A percentile compares a stretch with the other conserved stretches of the same genome.
phyloP scores from a whole-genome alignment of 2,329 filamentous ascomycete species.

The Gnomoniopsis sp. region DNA sequence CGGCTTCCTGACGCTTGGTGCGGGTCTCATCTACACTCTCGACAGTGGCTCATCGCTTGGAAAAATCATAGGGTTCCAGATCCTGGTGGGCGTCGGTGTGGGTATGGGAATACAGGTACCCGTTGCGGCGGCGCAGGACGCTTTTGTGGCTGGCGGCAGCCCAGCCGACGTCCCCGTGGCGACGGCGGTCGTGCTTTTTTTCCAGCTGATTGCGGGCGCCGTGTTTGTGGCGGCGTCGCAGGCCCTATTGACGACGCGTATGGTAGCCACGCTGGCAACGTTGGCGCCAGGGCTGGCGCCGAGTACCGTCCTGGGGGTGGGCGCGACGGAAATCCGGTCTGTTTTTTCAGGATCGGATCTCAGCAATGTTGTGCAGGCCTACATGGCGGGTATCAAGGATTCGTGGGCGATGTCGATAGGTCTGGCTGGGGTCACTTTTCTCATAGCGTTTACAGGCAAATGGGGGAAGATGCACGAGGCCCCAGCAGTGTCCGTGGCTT shows the following conservation, averaged over 20 bases:
- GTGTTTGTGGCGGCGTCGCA: slow-evolving; percentile 42
- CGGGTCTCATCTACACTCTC: slow-evolving; percentile 32
- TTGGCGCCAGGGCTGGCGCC: slow-evolving; percentile 27
- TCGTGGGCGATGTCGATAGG: neutral
- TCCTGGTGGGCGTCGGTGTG: slow-evolving; percentile 10
- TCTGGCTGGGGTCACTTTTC: neutral
- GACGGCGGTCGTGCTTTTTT: slow-evolving; percentile 3
- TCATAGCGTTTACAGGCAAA: neutral
- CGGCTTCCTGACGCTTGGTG: slow-evolving; percentile 29
- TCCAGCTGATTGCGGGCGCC: slow-evolving; percentile 43
- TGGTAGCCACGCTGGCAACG: slow-evolving; percentile 25
- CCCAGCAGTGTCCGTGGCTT: too few species aligned
- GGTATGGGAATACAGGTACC: neutral
- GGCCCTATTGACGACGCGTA: slow-evolving; percentile 33
- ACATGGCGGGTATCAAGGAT: slow-evolving; percentile 35
- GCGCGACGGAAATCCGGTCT: slow-evolving; percentile 47
- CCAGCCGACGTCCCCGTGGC: neutral
- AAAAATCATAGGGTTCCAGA: slow-evolving; percentile 35
- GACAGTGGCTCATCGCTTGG: slow-evolving; percentile 24
- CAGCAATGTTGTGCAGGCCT: slow-evolving; percentile 47
- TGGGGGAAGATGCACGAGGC: neutral
- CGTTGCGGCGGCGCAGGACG: neutral
- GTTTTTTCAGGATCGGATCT: slow-evolving; percentile 43
- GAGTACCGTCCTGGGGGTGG: slow-evolving; percentile 27
- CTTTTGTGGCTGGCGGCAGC: too few species aligned